A percentile compares a stretch with the other conserved stretches of the same genome.
Conservation (phyloP, 306 rosid species). For the Spatholobus suberectus region DNA sequence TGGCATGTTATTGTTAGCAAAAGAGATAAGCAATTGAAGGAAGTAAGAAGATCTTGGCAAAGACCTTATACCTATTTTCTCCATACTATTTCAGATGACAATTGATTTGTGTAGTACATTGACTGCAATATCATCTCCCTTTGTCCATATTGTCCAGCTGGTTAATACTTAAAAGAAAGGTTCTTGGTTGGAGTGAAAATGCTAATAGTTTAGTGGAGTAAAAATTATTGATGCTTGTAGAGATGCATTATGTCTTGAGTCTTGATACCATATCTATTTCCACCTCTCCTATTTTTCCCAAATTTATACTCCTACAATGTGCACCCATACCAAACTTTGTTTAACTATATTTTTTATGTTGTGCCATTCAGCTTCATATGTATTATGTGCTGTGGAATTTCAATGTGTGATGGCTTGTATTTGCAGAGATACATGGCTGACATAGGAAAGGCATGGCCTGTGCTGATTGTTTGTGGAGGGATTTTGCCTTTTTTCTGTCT, state of each 20-base stretch:
- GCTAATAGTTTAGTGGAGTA: background rate
- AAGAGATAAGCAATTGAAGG: background rate
- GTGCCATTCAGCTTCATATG: background rate
- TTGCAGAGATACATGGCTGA: slow-evolving; percentile 98
- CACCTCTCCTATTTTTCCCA: background rate
- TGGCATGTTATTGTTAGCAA: background rate
- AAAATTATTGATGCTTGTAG: slow-evolving; percentile 6
- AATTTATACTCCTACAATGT: background rate
- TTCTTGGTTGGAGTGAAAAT: background rate
- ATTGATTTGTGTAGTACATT: background rate
- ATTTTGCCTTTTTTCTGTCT: slow-evolving; percentile 87
- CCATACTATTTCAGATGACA: background rate
- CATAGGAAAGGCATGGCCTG: slow-evolving; percentile 96
- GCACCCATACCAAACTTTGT: background rate
- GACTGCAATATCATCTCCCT: slow-evolving; percentile 9
- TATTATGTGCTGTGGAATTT: slow-evolving; percentile 14
- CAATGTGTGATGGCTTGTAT: slow-evolving; percentile 9
- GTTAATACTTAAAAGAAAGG: background rate
- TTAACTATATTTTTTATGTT: background rate
- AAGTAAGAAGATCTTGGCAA: background rate
- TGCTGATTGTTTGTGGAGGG: slow-evolving; percentile 95
- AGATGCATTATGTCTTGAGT: slow-evolving; percentile 14
- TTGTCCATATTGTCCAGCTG: background rate
- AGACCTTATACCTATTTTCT: background rate
- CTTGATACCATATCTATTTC: background rate